Evolutionary conservation across 2,329 filamentous ascomycete species (phyloP).

Genomic region (Alternaria angustiovoidea): DNA sequence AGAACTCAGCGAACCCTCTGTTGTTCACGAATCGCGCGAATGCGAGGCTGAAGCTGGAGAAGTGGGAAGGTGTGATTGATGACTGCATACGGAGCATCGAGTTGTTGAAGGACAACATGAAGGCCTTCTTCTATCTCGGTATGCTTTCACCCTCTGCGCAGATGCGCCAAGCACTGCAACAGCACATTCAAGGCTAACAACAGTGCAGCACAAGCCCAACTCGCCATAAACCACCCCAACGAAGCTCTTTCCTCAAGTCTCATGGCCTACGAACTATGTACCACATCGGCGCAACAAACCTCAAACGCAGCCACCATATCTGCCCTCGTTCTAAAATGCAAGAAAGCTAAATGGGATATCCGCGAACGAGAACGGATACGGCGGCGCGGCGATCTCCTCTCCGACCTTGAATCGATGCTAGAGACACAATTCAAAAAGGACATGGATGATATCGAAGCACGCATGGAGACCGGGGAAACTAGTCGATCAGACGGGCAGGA

Average conservation of each 20-base stretch:
- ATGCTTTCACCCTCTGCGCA: constrained; percentile 18
- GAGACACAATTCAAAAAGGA: constrained; percentile 47
- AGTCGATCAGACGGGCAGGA: constrained; percentile 56
- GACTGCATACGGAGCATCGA: constrained; percentile 81
- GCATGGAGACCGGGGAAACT: constrained; percentile 46
- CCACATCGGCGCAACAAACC: constrained; percentile 64
- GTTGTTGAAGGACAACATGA: constrained; percentile 73
- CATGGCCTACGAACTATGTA: constrained; percentile 75
- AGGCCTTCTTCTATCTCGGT: constrained; percentile 80
- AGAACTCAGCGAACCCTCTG: constrained; percentile 77
- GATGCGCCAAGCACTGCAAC: neutral
- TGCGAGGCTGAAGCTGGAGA: constrained; percentile 75
- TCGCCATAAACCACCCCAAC: constrained; percentile 75
- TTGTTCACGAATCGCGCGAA: constrained; percentile 92
- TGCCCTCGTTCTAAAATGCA: constrained; percentile 76
- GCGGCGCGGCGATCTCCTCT: constrained; percentile 66
- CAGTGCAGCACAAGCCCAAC: constrained; percentile 73
- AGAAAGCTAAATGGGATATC: constrained; percentile 85
- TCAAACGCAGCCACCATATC: constrained; percentile 76
- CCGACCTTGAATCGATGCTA: constrained; percentile 61
- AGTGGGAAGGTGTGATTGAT: constrained; percentile 76
- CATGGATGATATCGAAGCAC: constrained; percentile 51
- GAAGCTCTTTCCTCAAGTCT: constrained; percentile 76
- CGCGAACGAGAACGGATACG: constrained; percentile 69
- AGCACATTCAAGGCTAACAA: constrained; percentile 22